Evolutionary conservation across 768 basidiomycete genomes (phyloP), one percentile per base, ranked within the genome.

Genomic region (Mycena alexandri): DNA sequence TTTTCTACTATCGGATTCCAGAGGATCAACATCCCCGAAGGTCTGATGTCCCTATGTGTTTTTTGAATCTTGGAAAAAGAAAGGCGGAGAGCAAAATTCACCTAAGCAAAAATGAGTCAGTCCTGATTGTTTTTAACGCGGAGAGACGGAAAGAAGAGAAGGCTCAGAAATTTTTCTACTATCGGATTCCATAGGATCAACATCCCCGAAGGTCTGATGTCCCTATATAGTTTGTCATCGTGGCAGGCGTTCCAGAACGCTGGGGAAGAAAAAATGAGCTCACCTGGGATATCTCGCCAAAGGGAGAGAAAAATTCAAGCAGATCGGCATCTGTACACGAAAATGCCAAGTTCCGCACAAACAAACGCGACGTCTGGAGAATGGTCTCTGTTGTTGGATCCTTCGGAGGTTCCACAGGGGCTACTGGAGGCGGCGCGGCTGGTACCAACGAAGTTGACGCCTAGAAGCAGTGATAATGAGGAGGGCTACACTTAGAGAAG

Each of bases 291-390:
- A 98, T 75, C 50, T 87, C 82, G 11, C 96, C 96, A 75, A 87
- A 94, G 0, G 86, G 81, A 4, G 78, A 75, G 76, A 96, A 95
- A 2, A 90, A 82, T 14, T 85, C 83, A 3, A 77, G 73, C 0
- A 99, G 79, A 55, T 98, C 95, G 2, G 82, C 77, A 19, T 92
- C 86, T 9, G 91, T 90, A 63, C 93, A 94, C 0, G 90, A 87
- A 74, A 95, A 99, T 0, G 95, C 85, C n/a, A 99, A 79, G 75
- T 99, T 99, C n/a, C 98, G 94, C 7, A 99, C 81, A 75, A 99
- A 99, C 2, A 99, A 81, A 5, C 96, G 88, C 1, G 88, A 85
- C 0, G 95, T 96, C 63, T 86, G 84, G 6, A 91, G 79, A 58
- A 97, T 91, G 1, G 89, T 87, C 38, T 84, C 81, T 56, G 75